Conservation (phyloP, 441 rosid genomes). For the Flueggea neowawraea region DNA sequence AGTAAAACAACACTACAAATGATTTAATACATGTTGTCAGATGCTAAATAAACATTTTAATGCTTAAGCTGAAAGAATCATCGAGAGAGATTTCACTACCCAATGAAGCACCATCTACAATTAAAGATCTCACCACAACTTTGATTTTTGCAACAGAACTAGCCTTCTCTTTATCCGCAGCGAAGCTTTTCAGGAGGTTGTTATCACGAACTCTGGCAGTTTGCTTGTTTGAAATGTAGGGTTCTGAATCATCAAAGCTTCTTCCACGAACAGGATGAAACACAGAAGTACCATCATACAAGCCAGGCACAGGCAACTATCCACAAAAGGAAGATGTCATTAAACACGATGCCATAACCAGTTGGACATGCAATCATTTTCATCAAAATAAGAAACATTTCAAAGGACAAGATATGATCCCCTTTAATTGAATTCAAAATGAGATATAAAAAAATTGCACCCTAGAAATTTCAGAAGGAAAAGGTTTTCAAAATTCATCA, state of each 20-base stretch:
- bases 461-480: no score
- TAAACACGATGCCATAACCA: no score
- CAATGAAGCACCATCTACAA: background rate
- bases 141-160: conserved; percentile 96
- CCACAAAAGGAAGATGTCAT: conserved; percentile 6
- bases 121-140: conserved; percentile 82
- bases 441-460: no score
- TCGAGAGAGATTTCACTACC: no score
- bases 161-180: conserved; percentile 77
- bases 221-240: conserved; percentile 55
- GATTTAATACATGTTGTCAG: no score
- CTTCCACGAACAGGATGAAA: conserved; percentile 67
- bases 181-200: conserved; percentile 64
- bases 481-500: no score
- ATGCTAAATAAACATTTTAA: no score
- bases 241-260: conserved; percentile 85
- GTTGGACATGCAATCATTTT: no score
- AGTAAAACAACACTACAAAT: conserved; percentile 2
- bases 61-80: no score
- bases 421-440: no score
- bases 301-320: conserved; percentile 48
- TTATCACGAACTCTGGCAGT: conserved; percentile 71
- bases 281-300: conserved; percentile 53
- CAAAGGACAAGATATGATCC: no score
- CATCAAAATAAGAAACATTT: no score